Conservation (phyloP, 306 rosid species). For the Quercus wislizeni region DNA sequence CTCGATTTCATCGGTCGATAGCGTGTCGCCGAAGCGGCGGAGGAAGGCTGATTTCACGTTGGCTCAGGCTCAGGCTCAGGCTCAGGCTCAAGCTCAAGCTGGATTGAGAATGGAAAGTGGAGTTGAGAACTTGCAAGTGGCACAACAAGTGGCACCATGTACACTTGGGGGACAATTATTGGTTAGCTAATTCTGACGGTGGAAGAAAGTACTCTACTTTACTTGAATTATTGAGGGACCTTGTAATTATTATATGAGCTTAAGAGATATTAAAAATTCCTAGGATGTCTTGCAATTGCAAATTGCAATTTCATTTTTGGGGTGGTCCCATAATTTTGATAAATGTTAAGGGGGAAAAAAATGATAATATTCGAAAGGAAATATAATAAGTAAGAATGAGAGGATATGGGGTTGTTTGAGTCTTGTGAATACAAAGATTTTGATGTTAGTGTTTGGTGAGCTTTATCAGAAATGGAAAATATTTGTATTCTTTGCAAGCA, state of each 20-base stretch:
- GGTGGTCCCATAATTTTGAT: too few relatives aligned
- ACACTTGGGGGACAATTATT: conserved; percentile 31
- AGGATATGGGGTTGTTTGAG: not conserved
- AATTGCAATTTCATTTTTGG: too few relatives aligned
- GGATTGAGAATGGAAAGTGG: conserved; percentile 11
- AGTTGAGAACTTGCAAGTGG: conserved; percentile 11
- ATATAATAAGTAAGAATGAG: too few relatives aligned
- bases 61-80: conserved; percentile 7
- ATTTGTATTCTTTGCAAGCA: too few relatives aligned
- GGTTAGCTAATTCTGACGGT: conserved; percentile 5
- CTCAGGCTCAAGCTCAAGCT: not conserved
- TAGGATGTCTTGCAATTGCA: too few relatives aligned
- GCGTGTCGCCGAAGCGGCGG: conserved; percentile 39
- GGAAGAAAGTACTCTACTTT: not conserved
- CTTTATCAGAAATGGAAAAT: too few relatives aligned
- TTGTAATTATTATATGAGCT: conserved; percentile 22
- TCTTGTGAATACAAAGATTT: too few relatives aligned
- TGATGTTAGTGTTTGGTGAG: too few relatives aligned
- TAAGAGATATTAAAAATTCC: not conserved
- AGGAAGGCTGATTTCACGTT: conserved; percentile 28
- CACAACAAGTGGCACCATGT: conserved; percentile 8
- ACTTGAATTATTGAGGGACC: not conserved
- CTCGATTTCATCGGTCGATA: conserved; percentile 31
- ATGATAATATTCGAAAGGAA: not conserved
- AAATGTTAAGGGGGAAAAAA: too few relatives aligned